Evolutionary conservation across 345 rosid species (phyloP).

Genomic region (Lagerstroemia speciosa): DNA sequence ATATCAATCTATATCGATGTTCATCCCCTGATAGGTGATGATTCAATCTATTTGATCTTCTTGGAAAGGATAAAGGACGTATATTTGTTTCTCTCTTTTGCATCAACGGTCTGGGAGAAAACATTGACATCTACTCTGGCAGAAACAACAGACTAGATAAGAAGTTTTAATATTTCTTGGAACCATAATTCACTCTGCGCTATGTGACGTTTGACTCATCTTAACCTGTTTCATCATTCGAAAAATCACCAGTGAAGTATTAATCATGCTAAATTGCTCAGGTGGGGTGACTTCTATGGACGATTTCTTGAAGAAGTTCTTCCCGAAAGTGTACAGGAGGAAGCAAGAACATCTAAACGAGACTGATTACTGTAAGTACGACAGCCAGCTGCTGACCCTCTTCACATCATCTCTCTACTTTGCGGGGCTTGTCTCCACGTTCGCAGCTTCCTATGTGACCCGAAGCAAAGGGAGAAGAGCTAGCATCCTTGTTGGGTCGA

Average conservation of each 20-base stretch:
- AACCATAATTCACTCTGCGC: neutral
- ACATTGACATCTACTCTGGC: neutral
- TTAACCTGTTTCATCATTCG: neutral
- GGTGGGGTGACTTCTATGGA: conserved; percentile 98
- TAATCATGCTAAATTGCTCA: conserved; percentile 11
- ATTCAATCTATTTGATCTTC: too few species aligned
- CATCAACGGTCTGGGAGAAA: too few species aligned
- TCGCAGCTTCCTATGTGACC: conserved; percentile 66
- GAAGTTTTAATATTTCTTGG: neutral
- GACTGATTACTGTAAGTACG: conserved; percentile 93
- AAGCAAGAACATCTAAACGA: conserved; percentile 60
- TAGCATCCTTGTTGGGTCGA: conserved; percentile 66
- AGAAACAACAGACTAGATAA: neutral
- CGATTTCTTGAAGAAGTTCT: conserved; percentile 75
- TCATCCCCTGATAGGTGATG: too few species aligned
- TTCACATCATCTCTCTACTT: conserved; percentile 86
- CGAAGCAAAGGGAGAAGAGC: conserved; percentile 55
- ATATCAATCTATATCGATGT: too few species aligned
- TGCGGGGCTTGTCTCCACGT: conserved; percentile 70
- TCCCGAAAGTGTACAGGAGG: conserved; percentile 56
- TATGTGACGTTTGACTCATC: neutral
- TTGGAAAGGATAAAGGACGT: too few species aligned
- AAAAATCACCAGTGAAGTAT: neutral
- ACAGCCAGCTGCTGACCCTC: conserved; percentile 64
- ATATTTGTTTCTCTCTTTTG: too few species aligned